Base-by-base conservation (phyloP, 2,329 filamentous ascomycete genomes). In the Venturia pyrina region DNA sequence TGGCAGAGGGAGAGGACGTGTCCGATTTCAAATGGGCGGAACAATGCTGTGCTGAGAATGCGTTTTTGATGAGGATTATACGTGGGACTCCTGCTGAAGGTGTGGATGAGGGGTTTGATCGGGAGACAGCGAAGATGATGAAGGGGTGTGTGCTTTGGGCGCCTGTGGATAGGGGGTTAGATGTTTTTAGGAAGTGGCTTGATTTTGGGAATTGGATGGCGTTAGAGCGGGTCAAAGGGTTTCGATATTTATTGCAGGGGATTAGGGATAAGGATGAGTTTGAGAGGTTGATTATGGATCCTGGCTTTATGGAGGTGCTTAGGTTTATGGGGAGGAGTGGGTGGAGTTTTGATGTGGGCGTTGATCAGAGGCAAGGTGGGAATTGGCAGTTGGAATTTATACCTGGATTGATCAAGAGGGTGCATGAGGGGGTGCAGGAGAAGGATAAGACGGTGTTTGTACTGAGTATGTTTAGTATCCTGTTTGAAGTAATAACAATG, bases 101-200 rank as follows among this genome's bases (percentile, higher is more conserved):
- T 37, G 48, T 53, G 48, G 84, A 89, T 72, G 86, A 89, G 71
- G 87, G 86, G 43, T 85, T 89, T 75, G 72, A 73, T 1, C 67
- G 77, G 48, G 74, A 75, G 2, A 82, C 87, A 64, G 80, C 80
- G 17, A 73, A 78, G 32, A 77, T 87, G 24, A 86, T 90, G 70
- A 78, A 87, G 2, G 93, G 84, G 0, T 85, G 92, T 69, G 83
- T 97, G 4, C 87, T 91, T 1, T 97, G 91, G 90, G 92, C 91
- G n/a, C 93, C 93, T 0, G 74, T 97, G 62, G 84, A 89, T 11
- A 85, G 86, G 53, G 86, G 89, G 0, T 73, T 82, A 0, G 79
- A 75, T 6, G 82, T 80, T 0, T 76, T 97, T 73, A 78, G 83
- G 68, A 75, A 77, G 68, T 96, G 6, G 76, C 75, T 0, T 72